Evolutionary conservation across 2,329 filamentous ascomycete species (phyloP).

Genomic region (Ophiostoma perfectum): DNA sequence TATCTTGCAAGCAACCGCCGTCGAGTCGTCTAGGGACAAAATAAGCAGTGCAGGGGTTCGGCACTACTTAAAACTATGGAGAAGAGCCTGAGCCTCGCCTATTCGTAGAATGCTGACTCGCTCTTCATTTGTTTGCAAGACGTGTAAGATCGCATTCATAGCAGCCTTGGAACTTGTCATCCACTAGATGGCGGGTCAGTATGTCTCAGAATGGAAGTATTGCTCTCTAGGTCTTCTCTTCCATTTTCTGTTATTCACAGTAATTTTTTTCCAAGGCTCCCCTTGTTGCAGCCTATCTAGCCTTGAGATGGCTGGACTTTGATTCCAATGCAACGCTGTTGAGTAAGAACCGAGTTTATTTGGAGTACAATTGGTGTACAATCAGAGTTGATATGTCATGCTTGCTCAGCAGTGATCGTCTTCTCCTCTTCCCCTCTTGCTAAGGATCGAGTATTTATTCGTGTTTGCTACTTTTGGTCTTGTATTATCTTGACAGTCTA

Average conservation of each 20-base stretch:
- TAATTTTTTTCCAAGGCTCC: too few relatives aligned
- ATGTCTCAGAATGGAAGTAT: too few relatives aligned
- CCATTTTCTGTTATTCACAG: background rate
- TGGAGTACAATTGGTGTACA: too few relatives aligned
- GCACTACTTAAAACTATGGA: slow-evolving; percentile 9
- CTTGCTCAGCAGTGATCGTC: slow-evolving; percentile 1
- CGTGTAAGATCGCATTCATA: too few relatives aligned
- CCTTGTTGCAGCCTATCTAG: background rate
- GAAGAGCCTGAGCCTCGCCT: background rate
- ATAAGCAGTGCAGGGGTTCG: slow-evolving; percentile 5
- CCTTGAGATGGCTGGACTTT: background rate
- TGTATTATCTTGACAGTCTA: too few relatives aligned
- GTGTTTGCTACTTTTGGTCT: too few relatives aligned
- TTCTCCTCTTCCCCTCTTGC: background rate
- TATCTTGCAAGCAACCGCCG: too few relatives aligned
- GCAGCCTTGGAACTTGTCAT: too few relatives aligned
- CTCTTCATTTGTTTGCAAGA: too few relatives aligned
- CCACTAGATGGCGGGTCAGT: too few relatives aligned
- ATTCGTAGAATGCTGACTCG: background rate
- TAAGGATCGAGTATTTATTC: background rate
- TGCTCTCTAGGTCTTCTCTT: background rate
- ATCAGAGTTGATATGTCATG: background rate
- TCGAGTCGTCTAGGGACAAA: background rate
- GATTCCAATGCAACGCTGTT: background rate
- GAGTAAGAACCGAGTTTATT: background rate